Evolutionary conservation across 2,329 filamentous ascomycete genomes (phyloP).

Genomic region (Colletotrichum abscissum): DNA sequence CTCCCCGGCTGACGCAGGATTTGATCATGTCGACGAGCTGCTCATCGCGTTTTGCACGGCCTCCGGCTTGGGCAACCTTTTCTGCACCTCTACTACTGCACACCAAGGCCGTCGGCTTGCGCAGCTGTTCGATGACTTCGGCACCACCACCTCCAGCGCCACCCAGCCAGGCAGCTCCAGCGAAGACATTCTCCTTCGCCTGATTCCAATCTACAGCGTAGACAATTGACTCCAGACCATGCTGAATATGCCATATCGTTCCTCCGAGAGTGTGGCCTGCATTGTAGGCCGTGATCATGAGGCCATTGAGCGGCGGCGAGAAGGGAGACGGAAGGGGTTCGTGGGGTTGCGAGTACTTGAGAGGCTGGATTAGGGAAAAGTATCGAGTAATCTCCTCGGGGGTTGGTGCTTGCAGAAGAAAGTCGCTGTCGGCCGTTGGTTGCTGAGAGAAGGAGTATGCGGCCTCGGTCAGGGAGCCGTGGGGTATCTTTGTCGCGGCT

Average conservation of each 20-base stretch:
- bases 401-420: constrained; percentile 77
- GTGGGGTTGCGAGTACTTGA: constrained; percentile 97
- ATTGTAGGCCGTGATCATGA: constrained; percentile 97
- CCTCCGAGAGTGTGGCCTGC: constrained; percentile 95
- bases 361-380: constrained; percentile 88
- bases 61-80: constrained; percentile 75
- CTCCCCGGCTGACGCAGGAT: constrained; percentile 81
- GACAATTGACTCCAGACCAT: constrained; percentile 95
- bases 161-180: constrained; percentile 93
- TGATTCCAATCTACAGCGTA: constrained; percentile 99
- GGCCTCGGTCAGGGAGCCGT: constrained; percentile 75
- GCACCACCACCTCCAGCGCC: constrained; percentile 83
- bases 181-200: constrained; percentile 93
- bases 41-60: constrained; percentile 86
- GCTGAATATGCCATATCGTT: constrained; percentile 98
- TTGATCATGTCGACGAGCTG: constrained; percentile 85
- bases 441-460: constrained; percentile 65
- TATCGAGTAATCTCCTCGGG: constrained; percentile 91
- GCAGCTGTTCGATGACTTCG: constrained; percentile 92
- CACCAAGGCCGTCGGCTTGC: constrained; percentile 92
- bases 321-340: constrained; percentile 89
- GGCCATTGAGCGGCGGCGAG: constrained; percentile 87
- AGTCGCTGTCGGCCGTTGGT: constrained; percentile 61
- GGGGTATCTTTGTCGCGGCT: constrained; percentile 86
- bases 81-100: constrained; percentile 89